A percentile compares a stretch with the other conserved stretches of the same genome.
Evolutionary conservation across 1,284 basidiomycete species (phyloP).

Genomic region (Ustilago trichophora): DNA sequence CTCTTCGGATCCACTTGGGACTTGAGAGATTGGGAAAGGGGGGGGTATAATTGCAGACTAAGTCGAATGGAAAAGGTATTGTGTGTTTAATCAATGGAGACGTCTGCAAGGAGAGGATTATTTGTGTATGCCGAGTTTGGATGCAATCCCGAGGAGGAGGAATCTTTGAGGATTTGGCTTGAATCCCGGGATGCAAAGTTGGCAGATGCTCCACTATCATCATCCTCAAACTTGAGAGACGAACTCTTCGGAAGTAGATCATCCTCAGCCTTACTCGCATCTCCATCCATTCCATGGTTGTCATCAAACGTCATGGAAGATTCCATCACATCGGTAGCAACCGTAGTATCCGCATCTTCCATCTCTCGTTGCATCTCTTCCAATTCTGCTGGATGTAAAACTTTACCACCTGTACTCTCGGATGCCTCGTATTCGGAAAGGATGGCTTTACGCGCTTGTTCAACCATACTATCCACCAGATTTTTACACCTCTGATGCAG

Average conservation of each 20-base stretch:
- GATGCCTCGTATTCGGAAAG: slow-evolving; percentile 24
- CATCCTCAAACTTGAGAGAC: slow-evolving; percentile 3
- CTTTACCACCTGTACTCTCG: slow-evolving; percentile 37
- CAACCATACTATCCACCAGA: slow-evolving; percentile 51
- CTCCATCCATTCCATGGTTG: no score
- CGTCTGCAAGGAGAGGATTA: slow-evolving; percentile 11
- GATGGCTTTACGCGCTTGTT: slow-evolving; percentile 48
- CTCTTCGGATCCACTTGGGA: no score
- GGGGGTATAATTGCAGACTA: slow-evolving; percentile 24
- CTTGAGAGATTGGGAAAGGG: no score
- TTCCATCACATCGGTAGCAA: slow-evolving; percentile 10
- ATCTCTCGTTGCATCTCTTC: slow-evolving; percentile 38
- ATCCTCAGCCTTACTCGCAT: slow-evolving; percentile 4
- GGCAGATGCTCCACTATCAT: background rate
- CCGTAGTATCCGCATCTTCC: slow-evolving; percentile 17
- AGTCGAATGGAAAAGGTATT: background rate
- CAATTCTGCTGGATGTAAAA: slow-evolving; percentile 57
- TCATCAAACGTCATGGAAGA: slow-evolving; percentile 16
- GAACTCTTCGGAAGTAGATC: slow-evolving; percentile 8
- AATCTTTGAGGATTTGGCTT: no score
- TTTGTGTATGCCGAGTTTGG: slow-evolving; percentile 2
- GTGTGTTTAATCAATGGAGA: slow-evolving; percentile 26
- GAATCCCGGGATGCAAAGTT: no score
- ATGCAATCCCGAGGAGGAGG: background rate
- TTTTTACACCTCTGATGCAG: slow-evolving; percentile 50